Evolutionary conservation across 2,329 filamentous ascomycete genomes (phyloP), one percentile per base, ranked within the genome.

Genomic region (Sporothrix euskadiensis): DNA sequence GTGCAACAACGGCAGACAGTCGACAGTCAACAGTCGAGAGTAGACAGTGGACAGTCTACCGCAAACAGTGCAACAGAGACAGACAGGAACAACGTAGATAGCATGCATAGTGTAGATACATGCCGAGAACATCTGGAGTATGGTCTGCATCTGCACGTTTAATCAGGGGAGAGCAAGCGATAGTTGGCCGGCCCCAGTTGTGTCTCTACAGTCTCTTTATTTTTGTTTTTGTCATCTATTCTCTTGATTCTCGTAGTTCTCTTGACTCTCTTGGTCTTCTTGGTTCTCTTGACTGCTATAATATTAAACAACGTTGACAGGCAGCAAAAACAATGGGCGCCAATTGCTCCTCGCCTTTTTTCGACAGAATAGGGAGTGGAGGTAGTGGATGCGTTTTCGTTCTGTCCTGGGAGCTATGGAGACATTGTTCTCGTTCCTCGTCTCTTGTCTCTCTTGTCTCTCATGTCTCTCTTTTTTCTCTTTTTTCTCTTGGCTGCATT

Each of bases 401-500:
- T 47, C 19, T 26, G 26, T 30, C 22, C 30, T 47, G 35, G 1
- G 35, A 35, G 35, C 35, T 35, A 35, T 35, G 39, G 8, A 9
- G 39, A 2, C 22, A 12, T 26, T n/a, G 16, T 22, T 14, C 59
- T 65, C 35, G 10, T 49, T 19, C 39, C 19, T 30, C 9, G 19
- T 4, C 10, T 56, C 52, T 56, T 32, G 26, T 52, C 65, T 68
- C 63, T 32, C 26, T 5, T 32, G 4, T 44, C 19, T 35, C 41
- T 32, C 4, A 3, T 32, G 19, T 4, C 41, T 32, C 44, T 69
- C 26, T 6, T 35, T 4, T 26, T 8, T 35, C 41, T 32, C 4
- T 2, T 49, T 8, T 9, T 22, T 32, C 44, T 69, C 66, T 54
- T 69, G 47, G 66, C 47, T 66, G 61, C 39, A 66, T 69, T 56